phyloP scores from a whole-genome alignment of 148 eudicot species.

The Rhododendron ferrugineum region DNA sequence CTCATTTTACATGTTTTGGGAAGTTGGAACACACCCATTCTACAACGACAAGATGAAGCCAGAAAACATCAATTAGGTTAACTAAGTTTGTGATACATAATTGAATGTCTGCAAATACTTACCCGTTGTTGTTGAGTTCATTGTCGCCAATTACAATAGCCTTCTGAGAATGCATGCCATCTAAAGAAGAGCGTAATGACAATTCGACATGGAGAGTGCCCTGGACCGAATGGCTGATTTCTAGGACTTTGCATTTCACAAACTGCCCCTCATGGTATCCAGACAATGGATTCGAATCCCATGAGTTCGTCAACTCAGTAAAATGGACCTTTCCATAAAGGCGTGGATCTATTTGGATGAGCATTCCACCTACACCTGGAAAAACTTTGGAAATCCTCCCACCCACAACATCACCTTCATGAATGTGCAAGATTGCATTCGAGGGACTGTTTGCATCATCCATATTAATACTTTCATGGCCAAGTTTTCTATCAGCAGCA shows the following conservation, averaged over 20 bases:
- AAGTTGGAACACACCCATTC: not conserved
- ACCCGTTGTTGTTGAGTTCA: constrained; percentile 15
- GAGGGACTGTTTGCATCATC: constrained; percentile 16
- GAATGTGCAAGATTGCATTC: constrained; percentile 42
- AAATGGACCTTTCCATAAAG: constrained; percentile 84
- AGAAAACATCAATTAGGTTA: not conserved
- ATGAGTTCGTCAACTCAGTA: constrained; percentile 59
- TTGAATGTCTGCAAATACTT: constrained; percentile 15
- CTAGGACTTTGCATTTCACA: constrained; percentile 81
- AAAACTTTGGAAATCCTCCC: constrained; percentile 79
- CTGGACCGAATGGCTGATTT: constrained; percentile 43
- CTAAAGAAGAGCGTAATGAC: constrained; percentile 51
- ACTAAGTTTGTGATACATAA: not conserved
- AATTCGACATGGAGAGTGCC: constrained; percentile 76
- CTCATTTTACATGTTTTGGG: not conserved
- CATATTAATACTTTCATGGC: constrained; percentile 5
- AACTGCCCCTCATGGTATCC: constrained; percentile 72
- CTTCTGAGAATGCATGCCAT: constrained; percentile 18
- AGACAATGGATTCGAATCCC: constrained; percentile 68
- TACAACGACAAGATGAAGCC: not conserved
- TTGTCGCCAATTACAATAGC: not conserved
- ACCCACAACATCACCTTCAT: constrained; percentile 58
- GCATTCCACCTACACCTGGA: constrained; percentile 80
- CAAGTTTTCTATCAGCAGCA: constrained; percentile 20
- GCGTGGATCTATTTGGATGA: constrained; percentile 82